Percentiles rank a stretch among this genome's conserved stretches.
These are phyloP conservation scores for Puccinia coronata DNA, from an alignment of 1,284 basidiomycete genomes.

Conservation along the genomic window DNA sequence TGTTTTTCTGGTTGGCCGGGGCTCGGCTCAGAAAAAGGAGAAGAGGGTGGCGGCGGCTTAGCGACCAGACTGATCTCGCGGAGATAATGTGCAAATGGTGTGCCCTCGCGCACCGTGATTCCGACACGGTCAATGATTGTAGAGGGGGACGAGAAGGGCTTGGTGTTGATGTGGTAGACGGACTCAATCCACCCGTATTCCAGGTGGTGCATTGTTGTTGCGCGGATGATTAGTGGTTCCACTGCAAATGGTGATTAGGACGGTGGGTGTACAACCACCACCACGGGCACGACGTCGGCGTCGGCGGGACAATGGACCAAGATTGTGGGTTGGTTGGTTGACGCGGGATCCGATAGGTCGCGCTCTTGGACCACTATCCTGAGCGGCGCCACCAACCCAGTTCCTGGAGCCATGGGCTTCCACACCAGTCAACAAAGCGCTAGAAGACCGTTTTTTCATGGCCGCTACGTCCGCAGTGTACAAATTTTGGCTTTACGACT, in stretches of 20 bases:
- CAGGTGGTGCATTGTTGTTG: not conserved
- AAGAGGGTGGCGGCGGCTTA: too few relatives aligned
- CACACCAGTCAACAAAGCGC: slow-evolving; percentile 59
- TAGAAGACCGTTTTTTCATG: slow-evolving; percentile 88
- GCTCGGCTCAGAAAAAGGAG: too few relatives aligned
- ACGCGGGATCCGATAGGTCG: too few relatives aligned
- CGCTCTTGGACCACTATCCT: slow-evolving; percentile 24
- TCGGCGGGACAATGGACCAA: too few relatives aligned
- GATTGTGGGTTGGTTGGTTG: too few relatives aligned
- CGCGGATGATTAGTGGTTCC: not conserved
- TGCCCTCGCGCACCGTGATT: not conserved
- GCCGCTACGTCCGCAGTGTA: slow-evolving; percentile 79
- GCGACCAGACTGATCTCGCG: slow-evolving; percentile 28
- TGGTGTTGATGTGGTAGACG: slow-evolving; percentile 1
- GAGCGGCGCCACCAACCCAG: not conserved
- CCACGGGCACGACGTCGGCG: too few relatives aligned
- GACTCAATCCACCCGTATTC: slow-evolving; percentile 18
- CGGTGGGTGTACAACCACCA: not conserved
- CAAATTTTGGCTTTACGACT: slow-evolving; percentile 97
- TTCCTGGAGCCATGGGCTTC: slow-evolving; percentile 15
- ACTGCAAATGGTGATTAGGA: not conserved
- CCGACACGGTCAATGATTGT: not conserved
- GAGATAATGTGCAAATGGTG: slow-evolving; percentile 22
- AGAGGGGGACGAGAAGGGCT: not conserved
- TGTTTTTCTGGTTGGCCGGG: too few relatives aligned